Conservation (phyloP, 2,329 filamentous ascomycete genomes). For the Ascochyta viciae-villosae region DNA sequence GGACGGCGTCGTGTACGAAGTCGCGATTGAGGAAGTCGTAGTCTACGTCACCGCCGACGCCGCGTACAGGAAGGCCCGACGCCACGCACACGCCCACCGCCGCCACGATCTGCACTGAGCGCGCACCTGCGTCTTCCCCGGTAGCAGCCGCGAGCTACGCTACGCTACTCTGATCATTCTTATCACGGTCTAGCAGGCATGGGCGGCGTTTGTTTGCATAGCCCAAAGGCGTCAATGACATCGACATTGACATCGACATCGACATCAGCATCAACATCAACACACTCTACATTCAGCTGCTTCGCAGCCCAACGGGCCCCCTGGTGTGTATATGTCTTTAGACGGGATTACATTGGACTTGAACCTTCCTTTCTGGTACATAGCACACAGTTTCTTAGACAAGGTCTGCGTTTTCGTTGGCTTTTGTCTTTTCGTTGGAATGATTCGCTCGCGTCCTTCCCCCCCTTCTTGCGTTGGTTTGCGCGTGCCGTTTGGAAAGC, state of each 20-base stretch:
- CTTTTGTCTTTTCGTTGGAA: too few species aligned
- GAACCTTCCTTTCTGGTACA: constrained; percentile 1
- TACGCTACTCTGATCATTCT: not conserved
- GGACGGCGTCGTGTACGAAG: constrained; percentile 53
- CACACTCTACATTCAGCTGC: not conserved
- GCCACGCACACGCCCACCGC: constrained; percentile 34
- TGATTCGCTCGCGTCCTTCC: too few species aligned
- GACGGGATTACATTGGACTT: not conserved
- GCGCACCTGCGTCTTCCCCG: too few species aligned
- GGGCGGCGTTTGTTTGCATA: not conserved
- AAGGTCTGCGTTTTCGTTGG: too few species aligned
- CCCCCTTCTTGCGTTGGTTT: too few species aligned
- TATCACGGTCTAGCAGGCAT: constrained; percentile 9
- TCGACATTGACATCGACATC: not conserved
- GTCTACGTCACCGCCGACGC: constrained; percentile 51
- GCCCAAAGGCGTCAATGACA: not conserved
- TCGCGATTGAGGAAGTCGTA: constrained; percentile 54
- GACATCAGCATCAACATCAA: too few species aligned
- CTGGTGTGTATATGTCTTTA: constrained; percentile 4
- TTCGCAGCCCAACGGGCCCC: not conserved
- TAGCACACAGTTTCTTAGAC: not conserved
- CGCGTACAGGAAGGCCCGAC: constrained; percentile 29
- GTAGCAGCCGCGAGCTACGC: not conserved
- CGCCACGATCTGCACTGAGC: constrained; percentile 19
- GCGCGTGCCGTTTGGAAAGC: too few species aligned